Evolutionary conservation across 1,284 basidiomycete genomes (phyloP), one percentile per base, ranked within the genome.

Genomic region (Coniferiporia weirii): DNA sequence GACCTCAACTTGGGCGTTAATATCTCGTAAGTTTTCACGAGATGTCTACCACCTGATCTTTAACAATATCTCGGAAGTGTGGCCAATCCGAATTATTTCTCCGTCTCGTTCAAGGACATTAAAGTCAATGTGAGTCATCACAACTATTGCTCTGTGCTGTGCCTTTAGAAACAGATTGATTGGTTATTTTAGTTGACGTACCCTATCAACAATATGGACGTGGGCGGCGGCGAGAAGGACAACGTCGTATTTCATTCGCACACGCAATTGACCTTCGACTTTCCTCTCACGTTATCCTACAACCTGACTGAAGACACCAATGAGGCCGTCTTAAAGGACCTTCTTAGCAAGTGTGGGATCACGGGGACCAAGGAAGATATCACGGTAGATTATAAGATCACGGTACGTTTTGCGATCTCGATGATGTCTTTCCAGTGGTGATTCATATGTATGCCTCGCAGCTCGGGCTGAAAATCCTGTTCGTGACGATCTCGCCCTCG

Each of bases 1-100:
- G 76, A 73, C 19, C 73, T 93, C 48, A 84, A 84, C 64, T 77
- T 93, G 54, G 80, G 78, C 54, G 74, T 93, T 20, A 80, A 83
- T 61, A 85, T 94, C 64, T 77, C 79, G 85, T 88, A 71, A 66
- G 85, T 73, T 27, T 19, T 63, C 59, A 15, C 59, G 62, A 27
- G 38, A 9, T 40, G 3, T 40, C 38, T 40, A 40, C 38, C 8
- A 40, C 55, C 44, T 46, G 59, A 8, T 61, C 8, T 20, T 36
- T 65, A 51, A 19, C 32, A 63, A 2, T 32, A 8, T 49, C 13
- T 34, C 38, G 59, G 47, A 66, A 93, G 90, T 52, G 89, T 94
- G 60, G 74, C 77, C 65, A 95, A 95, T 69, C 93, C 92, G 36
- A 94, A 95, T 70, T 94, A 86, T 76, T 94, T 95, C 71, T 73